Evolutionary conservation across 2,329 filamentous ascomycete species (phyloP).

Genomic region (Diplodia seriata): DNA sequence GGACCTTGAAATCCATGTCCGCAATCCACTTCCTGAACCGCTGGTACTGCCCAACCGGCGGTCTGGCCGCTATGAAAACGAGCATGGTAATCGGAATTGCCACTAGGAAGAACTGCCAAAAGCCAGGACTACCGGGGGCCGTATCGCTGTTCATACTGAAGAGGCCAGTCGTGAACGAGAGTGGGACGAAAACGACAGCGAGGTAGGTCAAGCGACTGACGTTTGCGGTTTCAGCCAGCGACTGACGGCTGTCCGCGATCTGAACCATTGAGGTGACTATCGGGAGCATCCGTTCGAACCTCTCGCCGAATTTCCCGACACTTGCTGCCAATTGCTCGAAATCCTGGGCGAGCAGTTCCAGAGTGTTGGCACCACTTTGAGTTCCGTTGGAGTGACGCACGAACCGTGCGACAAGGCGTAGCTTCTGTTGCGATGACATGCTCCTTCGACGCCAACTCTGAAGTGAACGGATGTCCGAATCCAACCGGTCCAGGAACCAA

Average conservation of each 20-base stretch:
- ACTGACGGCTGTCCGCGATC: slow-evolving; percentile 21
- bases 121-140: neutral
- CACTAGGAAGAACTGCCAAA: slow-evolving; percentile 31
- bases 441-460: slow-evolving; percentile 40
- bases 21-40: too few species aligned
- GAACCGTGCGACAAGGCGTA: slow-evolving; percentile 30
- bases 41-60: neutral
- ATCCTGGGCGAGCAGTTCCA: neutral
- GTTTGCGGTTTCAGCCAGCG: slow-evolving; percentile 11
- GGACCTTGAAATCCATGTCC: too few species aligned
- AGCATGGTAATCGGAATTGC: slow-evolving; percentile 23
- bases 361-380: neutral
- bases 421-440: slow-evolving; percentile 36
- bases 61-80: neutral
- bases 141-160: slow-evolving; percentile 23
- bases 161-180: slow-evolving; percentile 17
- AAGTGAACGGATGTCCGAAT: slow-evolving; percentile 37
- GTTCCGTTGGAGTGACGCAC: neutral
- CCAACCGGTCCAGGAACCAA: slow-evolving; percentile 35
- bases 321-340: neutral
- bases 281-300: slow-evolving; percentile 14
- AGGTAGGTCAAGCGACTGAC: slow-evolving; percentile 29
- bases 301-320: neutral
- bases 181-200: slow-evolving; percentile 27
- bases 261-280: slow-evolving; percentile 28